Percentiles rank a stretch among this genome's conserved stretches.
Conservation (phyloP, 2,329 filamentous ascomycete species). For the Curvularia hawaiiensis region DNA sequence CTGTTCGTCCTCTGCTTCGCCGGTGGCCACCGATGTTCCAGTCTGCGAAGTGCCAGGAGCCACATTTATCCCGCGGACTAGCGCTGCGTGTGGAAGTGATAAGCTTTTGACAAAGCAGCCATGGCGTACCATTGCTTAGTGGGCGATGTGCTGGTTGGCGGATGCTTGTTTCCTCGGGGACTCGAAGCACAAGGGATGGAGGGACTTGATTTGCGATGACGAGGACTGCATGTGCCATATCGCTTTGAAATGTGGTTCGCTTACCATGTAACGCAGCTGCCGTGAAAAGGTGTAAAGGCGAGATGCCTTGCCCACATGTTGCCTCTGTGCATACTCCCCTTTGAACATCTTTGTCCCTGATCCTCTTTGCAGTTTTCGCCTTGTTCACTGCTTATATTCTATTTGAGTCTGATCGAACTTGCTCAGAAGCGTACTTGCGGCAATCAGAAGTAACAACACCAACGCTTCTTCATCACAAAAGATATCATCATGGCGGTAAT, state of each 20-base stretch:
- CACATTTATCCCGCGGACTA: neutral
- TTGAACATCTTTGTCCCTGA: neutral
- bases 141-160: constrained; percentile 3
- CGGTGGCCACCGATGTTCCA: constrained; percentile 2
- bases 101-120: constrained; percentile 12
- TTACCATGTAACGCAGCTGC: constrained; percentile 3
- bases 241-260: neutral
- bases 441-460: neutral
- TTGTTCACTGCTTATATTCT: neutral
- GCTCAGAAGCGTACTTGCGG: neutral
- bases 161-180: constrained; percentile 9
- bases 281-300: neutral
- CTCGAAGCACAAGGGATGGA: neutral
- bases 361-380: neutral
- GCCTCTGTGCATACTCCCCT: neutral
- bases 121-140: constrained; percentile 6
- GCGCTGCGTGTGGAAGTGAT: constrained; percentile 13
- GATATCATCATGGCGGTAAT: constrained; percentile 50
- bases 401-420: neutral
- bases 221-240: neutral
- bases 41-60: neutral
- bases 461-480: neutral
- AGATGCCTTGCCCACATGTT: neutral
- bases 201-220: constrained; percentile 1
- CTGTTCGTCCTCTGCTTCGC: constrained; percentile 2